Base-by-base conservation (phyloP, 208 protist genomes). In the Novymonas esmeraldas region DNA sequence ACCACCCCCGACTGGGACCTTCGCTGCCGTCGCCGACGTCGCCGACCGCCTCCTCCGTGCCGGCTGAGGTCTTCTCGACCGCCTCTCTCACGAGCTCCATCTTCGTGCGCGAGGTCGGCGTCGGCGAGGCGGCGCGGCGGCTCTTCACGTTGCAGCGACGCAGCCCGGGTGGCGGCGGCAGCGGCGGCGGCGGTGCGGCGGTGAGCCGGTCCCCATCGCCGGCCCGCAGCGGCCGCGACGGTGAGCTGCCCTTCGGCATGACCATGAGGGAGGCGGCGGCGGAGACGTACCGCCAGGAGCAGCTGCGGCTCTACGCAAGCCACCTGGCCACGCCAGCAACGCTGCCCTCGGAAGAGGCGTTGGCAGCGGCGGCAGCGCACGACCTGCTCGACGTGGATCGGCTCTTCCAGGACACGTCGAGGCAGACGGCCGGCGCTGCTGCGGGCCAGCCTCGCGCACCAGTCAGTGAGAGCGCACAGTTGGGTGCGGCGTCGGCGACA, bases 11-110 rank as follows among this genome's bases (percentile, higher is more conserved):
- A n/a, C n/a, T n/a, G n/a, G n/a, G n/a, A n/a, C n/a, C n/a, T n/a
- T n/a, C n/a, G n/a, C n/a, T n/a, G n/a, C n/a, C n/a, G n/a, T n/a
- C n/a, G n/a, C n/a, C n/a, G 31, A 16, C n/a, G 22, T 59, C 54
- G 14, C 39, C 69, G 9, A 22, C 29, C 2, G 20, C 44, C n/a
- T 74, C 60, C 13, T 75, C 70, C 11, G 24, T 75, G 7, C 28
- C 62, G 6, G 69, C 29, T 3, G 36, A 50, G 2, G 38, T 33
- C 1, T 61, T 75, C n/a, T 69, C 70, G 6, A 39, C 11, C n/a
- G 70, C 42, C 11, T 75, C 70, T 31, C 61, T 75, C 10, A 52
- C 70, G 11, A 69, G 61, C 44, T 59, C 70, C 16, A 63, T 75
- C 7, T 75, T 75, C 44, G 10, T 59, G 6, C 70, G 46, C 26